Evolutionary conservation across 2,329 filamentous ascomycete species (phyloP).

Genomic region (Aspergillus fijiensis): DNA sequence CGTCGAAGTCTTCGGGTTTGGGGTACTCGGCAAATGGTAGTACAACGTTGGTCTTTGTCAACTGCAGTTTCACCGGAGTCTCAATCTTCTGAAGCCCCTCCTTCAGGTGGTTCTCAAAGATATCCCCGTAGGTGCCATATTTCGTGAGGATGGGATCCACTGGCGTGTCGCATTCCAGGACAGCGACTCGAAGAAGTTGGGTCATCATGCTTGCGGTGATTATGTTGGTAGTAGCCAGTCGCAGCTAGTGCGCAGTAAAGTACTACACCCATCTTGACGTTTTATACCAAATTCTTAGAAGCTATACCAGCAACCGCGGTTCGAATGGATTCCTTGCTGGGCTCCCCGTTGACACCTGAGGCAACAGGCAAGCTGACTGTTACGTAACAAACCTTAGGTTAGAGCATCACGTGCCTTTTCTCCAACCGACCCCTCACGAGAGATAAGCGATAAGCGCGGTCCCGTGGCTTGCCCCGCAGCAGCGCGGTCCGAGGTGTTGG

Average conservation of each 20-base stretch:
- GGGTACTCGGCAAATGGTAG: slow-evolving; percentile 19
- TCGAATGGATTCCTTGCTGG: neutral
- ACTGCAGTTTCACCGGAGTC: slow-evolving; percentile 9
- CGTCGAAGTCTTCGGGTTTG: slow-evolving; percentile 24
- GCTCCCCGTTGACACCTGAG: neutral
- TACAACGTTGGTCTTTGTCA: slow-evolving; percentile 30
- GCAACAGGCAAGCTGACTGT: neutral
- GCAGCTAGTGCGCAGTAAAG: neutral
- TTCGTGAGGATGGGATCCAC: slow-evolving; percentile 22
- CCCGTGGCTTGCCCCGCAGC: slow-evolving; percentile 1
- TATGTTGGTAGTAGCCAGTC: neutral
- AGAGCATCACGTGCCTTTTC: neutral
- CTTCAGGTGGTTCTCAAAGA: slow-evolving; percentile 28
- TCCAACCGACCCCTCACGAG: slow-evolving; percentile 3
- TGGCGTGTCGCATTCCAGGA: slow-evolving; percentile 34
- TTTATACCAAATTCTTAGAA: neutral
- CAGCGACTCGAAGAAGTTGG: slow-evolving; percentile 22
- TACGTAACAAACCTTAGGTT: neutral
- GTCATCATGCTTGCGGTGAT: neutral
- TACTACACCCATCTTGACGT: neutral
- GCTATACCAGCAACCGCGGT: neutral
- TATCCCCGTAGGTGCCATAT: slow-evolving; percentile 26
- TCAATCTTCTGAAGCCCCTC: slow-evolving; percentile 16
- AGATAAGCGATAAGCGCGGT: slow-evolving; percentile 19
- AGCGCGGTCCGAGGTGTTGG: slow-evolving; percentile 12